phyloP scores from a whole-genome alignment of 345 rosid species.

The Theobroma cacao region DNA sequence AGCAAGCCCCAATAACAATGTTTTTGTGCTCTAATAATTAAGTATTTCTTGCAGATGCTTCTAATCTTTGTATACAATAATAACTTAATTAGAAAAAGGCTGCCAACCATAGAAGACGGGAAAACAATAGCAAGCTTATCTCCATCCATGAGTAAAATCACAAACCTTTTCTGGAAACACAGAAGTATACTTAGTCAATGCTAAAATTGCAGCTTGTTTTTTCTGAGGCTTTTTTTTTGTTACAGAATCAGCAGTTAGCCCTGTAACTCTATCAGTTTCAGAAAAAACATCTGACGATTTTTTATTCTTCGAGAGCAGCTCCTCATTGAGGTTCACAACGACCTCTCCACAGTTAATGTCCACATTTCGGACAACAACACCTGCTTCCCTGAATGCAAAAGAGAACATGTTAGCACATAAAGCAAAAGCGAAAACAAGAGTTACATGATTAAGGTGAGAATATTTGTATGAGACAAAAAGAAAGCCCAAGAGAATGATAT shows the following conservation, averaged over 20 bases:
- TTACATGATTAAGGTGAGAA: neutral
- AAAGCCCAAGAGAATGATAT: neutral
- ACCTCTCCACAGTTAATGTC: slow-evolving; percentile 74
- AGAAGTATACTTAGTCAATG: slow-evolving; percentile 55
- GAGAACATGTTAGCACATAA: slow-evolving; percentile 8
- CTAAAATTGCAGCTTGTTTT: slow-evolving; percentile 43
- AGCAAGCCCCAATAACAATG: slow-evolving; percentile 1
- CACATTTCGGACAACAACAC: slow-evolving; percentile 63
- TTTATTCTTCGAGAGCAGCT: slow-evolving; percentile 57
- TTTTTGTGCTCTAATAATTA: neutral
- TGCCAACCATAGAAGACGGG: neutral
- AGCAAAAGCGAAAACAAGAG: slow-evolving; percentile 7
- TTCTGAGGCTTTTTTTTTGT: slow-evolving; percentile 41
- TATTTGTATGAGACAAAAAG: neutral
- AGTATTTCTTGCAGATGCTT: neutral
- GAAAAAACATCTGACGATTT: slow-evolving; percentile 37
- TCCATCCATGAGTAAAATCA: slow-evolving; percentile 12
- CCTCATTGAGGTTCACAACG: slow-evolving; percentile 66
- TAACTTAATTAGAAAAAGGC: neutral
- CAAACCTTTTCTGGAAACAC: slow-evolving; percentile 91
- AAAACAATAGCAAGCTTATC: neutral
- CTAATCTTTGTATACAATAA: neutral
- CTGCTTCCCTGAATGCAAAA: slow-evolving; percentile 67
- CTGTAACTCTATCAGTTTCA: slow-evolving; percentile 34
- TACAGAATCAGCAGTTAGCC: slow-evolving; percentile 28